Percentiles rank a stretch among this genome's conserved stretches.
Conservation (phyloP, 2,329 filamentous ascomycete genomes). For the Sporothrix phasma region DNA sequence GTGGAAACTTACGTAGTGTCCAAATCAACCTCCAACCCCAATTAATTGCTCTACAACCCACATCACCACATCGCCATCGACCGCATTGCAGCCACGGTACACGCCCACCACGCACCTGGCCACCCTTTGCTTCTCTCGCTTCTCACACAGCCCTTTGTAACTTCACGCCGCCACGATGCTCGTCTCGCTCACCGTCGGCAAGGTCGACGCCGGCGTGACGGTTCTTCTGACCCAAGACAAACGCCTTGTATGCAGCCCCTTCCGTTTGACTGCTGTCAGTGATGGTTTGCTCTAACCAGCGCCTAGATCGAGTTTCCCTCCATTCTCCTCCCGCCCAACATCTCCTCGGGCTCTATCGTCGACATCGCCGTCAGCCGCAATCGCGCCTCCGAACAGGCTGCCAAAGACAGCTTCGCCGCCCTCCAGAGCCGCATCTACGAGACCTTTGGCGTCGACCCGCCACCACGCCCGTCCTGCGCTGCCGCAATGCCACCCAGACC, state of each 20-base stretch:
- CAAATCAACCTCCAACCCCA: background rate
- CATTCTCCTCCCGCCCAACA: slow-evolving; percentile 89
- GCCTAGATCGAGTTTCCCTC: slow-evolving; percentile 93
- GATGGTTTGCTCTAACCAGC: slow-evolving; percentile 12
- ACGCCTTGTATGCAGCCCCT: slow-evolving; percentile 60
- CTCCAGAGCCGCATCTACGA: slow-evolving; percentile 85
- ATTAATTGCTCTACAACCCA: background rate
- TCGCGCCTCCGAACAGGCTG: slow-evolving; percentile 61
- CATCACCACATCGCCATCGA: background rate
- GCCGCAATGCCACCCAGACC: slow-evolving; percentile 97
- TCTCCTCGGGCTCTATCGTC: slow-evolving; percentile 91
- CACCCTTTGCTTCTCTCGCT: background rate
- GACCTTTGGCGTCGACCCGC: slow-evolving; percentile 74
- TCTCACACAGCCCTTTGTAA: background rate
- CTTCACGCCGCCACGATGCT: slow-evolving; percentile 54
- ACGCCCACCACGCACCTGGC: background rate
- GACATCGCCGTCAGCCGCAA: slow-evolving; percentile 95
- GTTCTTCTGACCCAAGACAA: slow-evolving; percentile 96
- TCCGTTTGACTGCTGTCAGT: background rate
- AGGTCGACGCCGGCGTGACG: slow-evolving; percentile 96
- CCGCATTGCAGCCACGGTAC: background rate
- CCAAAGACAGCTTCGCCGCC: slow-evolving; percentile 64
- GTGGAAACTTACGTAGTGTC: slow-evolving; percentile 8
- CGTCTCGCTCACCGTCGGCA: slow-evolving; percentile 95
- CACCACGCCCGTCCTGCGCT: slow-evolving; percentile 66